A percentile compares a stretch with the other conserved stretches of the same genome.
phyloP scores from a whole-genome alignment of 2,329 filamentous ascomycete species.

The Hypoxylon sp. region DNA sequence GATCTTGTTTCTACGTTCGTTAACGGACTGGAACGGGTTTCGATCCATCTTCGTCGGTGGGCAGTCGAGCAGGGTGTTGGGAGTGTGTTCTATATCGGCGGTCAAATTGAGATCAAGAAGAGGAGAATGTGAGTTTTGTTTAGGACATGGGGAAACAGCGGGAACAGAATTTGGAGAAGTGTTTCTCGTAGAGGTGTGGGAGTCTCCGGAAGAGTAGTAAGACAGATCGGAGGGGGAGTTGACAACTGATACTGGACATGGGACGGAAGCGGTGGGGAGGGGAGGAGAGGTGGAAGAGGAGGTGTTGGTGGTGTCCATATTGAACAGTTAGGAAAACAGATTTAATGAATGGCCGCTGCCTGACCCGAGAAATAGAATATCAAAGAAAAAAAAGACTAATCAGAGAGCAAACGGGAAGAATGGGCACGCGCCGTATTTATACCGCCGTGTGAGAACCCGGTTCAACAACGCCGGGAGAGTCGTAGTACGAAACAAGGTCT shows the following conservation, averaged over 20 bases:
- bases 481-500: slow-evolving; percentile 19
- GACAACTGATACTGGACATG: slow-evolving; percentile 34
- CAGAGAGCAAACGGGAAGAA: slow-evolving; percentile 53
- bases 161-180: slow-evolving; percentile 47
- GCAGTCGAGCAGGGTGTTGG: slow-evolving; percentile 39
- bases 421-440: slow-evolving; percentile 50
- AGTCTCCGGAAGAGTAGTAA: slow-evolving; percentile 51
- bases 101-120: slow-evolving; percentile 47
- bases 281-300: slow-evolving; percentile 36
- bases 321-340: slow-evolving; percentile 37
- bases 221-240: slow-evolving; percentile 52
- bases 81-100: slow-evolving; percentile 45
- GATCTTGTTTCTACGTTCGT: slow-evolving; percentile 51
- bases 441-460: slow-evolving; percentile 41
- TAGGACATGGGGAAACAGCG: slow-evolving; percentile 30
- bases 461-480: slow-evolving; percentile 36
- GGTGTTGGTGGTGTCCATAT: slow-evolving; percentile 46
- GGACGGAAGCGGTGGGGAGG: slow-evolving; percentile 39
- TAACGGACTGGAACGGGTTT: slow-evolving; percentile 52
- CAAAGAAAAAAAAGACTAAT: slow-evolving; percentile 28
- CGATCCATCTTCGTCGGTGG: slow-evolving; percentile 50
- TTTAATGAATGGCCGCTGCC: slow-evolving; percentile 20
- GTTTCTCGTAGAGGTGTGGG: slow-evolving; percentile 49
- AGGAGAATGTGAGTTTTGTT: slow-evolving; percentile 46
- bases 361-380: slow-evolving; percentile 39